These are phyloP conservation scores for Paraphoma sp. DNA, from an alignment of 2,329 filamentous ascomycete genomes.

Conservation along the genomic window DNA sequence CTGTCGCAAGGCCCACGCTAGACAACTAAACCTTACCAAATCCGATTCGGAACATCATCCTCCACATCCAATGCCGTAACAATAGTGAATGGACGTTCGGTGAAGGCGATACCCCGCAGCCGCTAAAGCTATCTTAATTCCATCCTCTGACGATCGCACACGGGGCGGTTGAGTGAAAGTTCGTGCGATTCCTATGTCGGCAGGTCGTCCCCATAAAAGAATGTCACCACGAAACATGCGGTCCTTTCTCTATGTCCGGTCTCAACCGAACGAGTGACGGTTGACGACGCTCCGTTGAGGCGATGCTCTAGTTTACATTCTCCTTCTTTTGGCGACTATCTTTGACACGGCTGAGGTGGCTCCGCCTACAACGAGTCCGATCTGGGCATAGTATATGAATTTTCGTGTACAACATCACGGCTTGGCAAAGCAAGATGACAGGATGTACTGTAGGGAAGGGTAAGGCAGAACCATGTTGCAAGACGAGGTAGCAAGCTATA, in stretches of 20 bases:
- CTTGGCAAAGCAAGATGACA: background rate
- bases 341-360: background rate
- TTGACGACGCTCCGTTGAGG: background rate
- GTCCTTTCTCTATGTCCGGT: background rate
- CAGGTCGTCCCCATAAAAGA: background rate
- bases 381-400: background rate
- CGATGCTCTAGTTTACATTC: background rate
- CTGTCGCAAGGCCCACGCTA: background rate
- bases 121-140: background rate
- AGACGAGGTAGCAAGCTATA: no score
- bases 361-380: background rate
- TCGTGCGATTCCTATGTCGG: no score
- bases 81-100: background rate
- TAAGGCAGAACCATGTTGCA: background rate
- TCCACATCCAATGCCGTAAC: background rate
- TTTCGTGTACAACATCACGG: background rate
- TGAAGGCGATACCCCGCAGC: background rate
- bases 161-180: no score
- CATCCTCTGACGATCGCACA: background rate
- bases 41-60: background rate
- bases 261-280: background rate
- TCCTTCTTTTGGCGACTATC: background rate
- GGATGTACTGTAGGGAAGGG: background rate
- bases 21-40: background rate
- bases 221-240: background rate